Conservation (phyloP, 768 basidiomycete genomes). For the Albatrellus ellisii region DNA sequence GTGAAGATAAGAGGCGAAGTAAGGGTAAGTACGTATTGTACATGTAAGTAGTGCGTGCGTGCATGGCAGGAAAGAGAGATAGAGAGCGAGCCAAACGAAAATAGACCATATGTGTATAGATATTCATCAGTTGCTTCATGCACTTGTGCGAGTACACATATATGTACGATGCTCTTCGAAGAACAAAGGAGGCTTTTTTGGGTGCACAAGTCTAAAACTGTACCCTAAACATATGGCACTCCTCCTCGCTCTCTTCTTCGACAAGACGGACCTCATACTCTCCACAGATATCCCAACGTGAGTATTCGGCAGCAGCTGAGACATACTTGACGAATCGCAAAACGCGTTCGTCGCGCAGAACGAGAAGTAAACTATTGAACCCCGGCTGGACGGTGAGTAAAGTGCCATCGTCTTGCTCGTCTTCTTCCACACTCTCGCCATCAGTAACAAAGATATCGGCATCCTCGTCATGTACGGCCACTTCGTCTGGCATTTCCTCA, state of each 20-base stretch:
- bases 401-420: constrained; percentile 56
- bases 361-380: constrained; percentile 81
- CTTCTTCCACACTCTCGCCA: constrained; percentile 9
- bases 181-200: no score
- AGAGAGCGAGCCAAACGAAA: no score
- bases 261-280: constrained; percentile 88
- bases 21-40: no score
- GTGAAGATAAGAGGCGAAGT: no score
- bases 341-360: constrained; percentile 84
- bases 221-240: no score
- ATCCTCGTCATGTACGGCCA: neutral
- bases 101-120: no score
- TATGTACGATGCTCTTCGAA: no score
- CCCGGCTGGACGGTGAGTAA: constrained; percentile 79
- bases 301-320: constrained; percentile 77
- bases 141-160: no score
- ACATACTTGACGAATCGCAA: constrained; percentile 96
- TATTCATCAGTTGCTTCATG: no score
- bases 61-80: no score
- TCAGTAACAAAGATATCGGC: constrained; percentile 2
- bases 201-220: no score
- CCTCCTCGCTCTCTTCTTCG: constrained; percentile 23
- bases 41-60: no score
- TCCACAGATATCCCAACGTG: constrained; percentile 85
- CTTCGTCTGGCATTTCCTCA: constrained; percentile 5